Evolutionary conservation across 2,329 filamentous ascomycete genomes (phyloP).

Genomic region (Colletotrichum endophyticum): DNA sequence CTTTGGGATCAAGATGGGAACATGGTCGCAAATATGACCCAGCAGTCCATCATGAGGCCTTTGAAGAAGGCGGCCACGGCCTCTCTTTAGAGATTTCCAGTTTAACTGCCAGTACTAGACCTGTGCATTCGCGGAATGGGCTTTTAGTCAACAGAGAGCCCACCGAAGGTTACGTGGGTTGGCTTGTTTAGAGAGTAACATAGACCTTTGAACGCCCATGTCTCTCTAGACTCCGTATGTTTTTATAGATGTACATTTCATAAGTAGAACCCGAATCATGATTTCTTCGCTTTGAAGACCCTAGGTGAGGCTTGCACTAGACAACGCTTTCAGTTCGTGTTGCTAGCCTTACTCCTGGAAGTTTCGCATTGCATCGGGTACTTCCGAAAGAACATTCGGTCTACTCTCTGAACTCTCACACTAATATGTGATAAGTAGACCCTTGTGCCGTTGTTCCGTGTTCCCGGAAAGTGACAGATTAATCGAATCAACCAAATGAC

Average conservation of each 20-base stretch:
- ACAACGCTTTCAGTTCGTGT: background rate
- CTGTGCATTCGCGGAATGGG: background rate
- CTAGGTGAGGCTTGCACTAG: background rate
- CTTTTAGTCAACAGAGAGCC: background rate
- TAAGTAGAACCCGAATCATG: background rate
- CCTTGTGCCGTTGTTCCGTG: background rate
- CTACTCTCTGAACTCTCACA: background rate
- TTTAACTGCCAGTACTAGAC: background rate
- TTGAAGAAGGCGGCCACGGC: background rate
- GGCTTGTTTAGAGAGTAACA: background rate
- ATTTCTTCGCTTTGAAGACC: background rate
- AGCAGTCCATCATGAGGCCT: constrained; percentile 45
- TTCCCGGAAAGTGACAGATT: background rate
- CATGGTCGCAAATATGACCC: constrained; percentile 52
- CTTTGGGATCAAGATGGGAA: constrained; percentile 49
- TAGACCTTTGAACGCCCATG: background rate
- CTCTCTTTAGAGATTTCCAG: background rate
- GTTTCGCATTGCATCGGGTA: background rate
- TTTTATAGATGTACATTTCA: background rate
- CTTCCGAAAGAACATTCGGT: background rate
- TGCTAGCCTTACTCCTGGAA: background rate
- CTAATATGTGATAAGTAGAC: background rate
- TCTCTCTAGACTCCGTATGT: background rate
- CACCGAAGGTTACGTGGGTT: background rate
- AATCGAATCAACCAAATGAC: background rate